phyloP scores from a whole-genome alignment of 805 yeast genomes.

The Ogataea glucozyma region DNA sequence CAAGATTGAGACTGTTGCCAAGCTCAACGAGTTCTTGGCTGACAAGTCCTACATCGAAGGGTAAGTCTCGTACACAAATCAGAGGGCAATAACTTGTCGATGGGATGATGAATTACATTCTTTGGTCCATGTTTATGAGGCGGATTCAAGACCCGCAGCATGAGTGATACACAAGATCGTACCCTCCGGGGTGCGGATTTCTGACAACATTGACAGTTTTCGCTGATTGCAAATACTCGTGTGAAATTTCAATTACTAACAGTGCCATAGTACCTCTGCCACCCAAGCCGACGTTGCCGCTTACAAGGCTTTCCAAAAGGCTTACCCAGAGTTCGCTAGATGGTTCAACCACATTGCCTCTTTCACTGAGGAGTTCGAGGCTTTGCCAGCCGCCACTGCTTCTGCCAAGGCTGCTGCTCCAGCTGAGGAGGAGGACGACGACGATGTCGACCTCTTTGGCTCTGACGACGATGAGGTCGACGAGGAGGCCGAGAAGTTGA shows the following conservation, averaged over 20 bases:
- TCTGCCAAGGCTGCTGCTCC: slow-evolving; percentile 48
- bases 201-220: slow-evolving; percentile 9
- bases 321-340: slow-evolving; percentile 94
- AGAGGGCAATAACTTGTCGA: neutral
- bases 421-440: slow-evolving; percentile 81
- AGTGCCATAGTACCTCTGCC: slow-evolving; percentile 67
- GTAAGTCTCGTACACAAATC: slow-evolving; percentile 52
- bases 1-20: slow-evolving; percentile 67
- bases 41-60: slow-evolving; percentile 95
- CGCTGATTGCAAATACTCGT: too few relatives aligned
- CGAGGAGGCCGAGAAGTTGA: slow-evolving; percentile 94
- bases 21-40: slow-evolving; percentile 83
- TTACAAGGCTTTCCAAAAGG: slow-evolving; percentile 89
- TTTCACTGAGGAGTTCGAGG: slow-evolving; percentile 78
- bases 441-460: slow-evolving; percentile 91
- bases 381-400: slow-evolving; percentile 78
- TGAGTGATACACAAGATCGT: slow-evolving; percentile 68
- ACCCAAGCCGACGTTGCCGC: slow-evolving; percentile 94
- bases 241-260: too few relatives aligned
- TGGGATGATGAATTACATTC: slow-evolving; percentile 31
- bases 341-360: slow-evolving; percentile 99
- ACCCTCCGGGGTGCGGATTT: slow-evolving; percentile 42
- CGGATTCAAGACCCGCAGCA: slow-evolving; percentile 92
- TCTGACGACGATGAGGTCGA: slow-evolving; percentile 94
- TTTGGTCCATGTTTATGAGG: slow-evolving; percentile 98